phyloP scores from a whole-genome alignment of 805 yeast genomes.

The Metschnikowia lachancei region DNA sequence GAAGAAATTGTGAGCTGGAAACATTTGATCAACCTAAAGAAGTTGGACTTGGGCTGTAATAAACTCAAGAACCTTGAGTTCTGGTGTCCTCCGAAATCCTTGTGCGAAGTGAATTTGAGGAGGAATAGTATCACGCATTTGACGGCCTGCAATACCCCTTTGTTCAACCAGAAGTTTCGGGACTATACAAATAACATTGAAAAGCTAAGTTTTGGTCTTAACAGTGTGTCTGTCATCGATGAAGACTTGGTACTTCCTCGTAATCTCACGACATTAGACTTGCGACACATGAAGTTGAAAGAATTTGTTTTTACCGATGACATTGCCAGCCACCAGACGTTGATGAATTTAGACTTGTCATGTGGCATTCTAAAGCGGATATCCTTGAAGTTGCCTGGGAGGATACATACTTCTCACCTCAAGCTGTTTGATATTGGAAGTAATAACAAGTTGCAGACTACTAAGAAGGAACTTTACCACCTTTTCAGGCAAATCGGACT shows the following conservation, averaged over 20 bases:
- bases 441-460: too few relatives aligned
- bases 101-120: conserved; percentile 16
- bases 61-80: conserved; percentile 18
- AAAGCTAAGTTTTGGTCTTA: conserved; percentile 18
- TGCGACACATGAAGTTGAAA: conserved; percentile 22
- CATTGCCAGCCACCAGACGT: conserved; percentile 12
- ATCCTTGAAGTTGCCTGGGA: too few relatives aligned
- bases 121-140: conserved; percentile 16
- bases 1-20: conserved; percentile 23
- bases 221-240: conserved; percentile 16
- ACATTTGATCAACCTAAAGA: conserved; percentile 22
- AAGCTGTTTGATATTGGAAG: too few relatives aligned
- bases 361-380: too few relatives aligned
- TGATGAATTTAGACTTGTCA: conserved; percentile 18
- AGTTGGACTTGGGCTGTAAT: conserved; percentile 26
- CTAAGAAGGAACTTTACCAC: too few relatives aligned
- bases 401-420: too few relatives aligned
- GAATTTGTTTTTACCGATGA: conserved; percentile 15
- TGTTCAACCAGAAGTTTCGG: conserved; percentile 3
- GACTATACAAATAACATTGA: conserved; percentile 5
- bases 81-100: conserved; percentile 22
- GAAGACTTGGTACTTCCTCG: conserved; percentile 16
- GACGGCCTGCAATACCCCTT: conserved; percentile 14
- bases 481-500: too few relatives aligned
- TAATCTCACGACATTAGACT: conserved; percentile 10